Conservation (phyloP, 192 early-diverging fungal species). For the Backusella sp. region DNA sequence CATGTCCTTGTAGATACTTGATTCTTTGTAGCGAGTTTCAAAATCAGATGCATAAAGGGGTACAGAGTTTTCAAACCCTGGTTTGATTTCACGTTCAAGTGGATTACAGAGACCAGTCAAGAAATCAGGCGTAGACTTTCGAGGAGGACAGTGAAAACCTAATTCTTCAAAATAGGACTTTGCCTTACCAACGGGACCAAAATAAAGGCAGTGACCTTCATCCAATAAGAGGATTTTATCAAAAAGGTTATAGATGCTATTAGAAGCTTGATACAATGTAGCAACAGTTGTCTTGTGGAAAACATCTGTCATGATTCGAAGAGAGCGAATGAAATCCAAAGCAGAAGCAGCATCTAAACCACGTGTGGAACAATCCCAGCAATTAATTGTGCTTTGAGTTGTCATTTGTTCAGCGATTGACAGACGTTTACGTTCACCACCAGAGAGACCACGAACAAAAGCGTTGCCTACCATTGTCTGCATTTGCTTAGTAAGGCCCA, state of each 20-base stretch:
- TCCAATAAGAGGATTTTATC: slow-evolving; percentile 68
- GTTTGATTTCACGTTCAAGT: slow-evolving; percentile 45
- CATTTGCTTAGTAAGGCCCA: slow-evolving; percentile 56
- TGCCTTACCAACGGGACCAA: slow-evolving; percentile 60
- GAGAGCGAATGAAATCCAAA: slow-evolving; percentile 72
- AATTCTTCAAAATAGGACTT: slow-evolving; percentile 61
- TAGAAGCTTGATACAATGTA: slow-evolving; percentile 68
- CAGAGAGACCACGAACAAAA: slow-evolving; percentile 72
- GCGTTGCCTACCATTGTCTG: slow-evolving; percentile 75
- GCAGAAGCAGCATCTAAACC: slow-evolving; percentile 83
- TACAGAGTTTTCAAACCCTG: slow-evolving; percentile 53
- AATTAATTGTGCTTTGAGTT: slow-evolving; percentile 54
- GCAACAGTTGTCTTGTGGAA: slow-evolving; percentile 59
- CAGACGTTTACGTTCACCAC: slow-evolving; percentile 77
- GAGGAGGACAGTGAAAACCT: slow-evolving; percentile 60
- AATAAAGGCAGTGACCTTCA: slow-evolving; percentile 66
- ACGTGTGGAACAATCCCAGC: slow-evolving; percentile 65
- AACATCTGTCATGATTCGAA: slow-evolving; percentile 72
- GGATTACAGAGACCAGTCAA: slow-evolving; percentile 69
- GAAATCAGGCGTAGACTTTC: slow-evolving; percentile 72
- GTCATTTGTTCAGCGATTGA: slow-evolving; percentile 78
- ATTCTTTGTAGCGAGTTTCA: slow-evolving; percentile 50
- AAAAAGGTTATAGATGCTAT: slow-evolving; percentile 75
- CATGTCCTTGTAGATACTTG: slow-evolving; percentile 39
- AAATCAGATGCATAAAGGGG: slow-evolving; percentile 65